Evolutionary conservation across 306 rosid species (phyloP).

Genomic region (Datisca glomerata): DNA sequence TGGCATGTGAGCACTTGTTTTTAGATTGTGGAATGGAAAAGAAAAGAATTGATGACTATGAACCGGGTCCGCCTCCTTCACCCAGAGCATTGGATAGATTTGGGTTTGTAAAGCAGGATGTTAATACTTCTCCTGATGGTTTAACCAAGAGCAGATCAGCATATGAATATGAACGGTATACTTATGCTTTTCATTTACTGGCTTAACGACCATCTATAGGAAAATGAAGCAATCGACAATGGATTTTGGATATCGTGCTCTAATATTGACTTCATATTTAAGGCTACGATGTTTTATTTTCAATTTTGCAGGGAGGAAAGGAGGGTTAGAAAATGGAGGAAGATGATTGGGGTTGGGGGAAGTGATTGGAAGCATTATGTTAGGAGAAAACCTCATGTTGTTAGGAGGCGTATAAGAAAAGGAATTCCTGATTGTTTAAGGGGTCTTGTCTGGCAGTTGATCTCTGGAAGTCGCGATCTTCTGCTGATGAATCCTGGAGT

Average conservation of each 20-base stretch:
- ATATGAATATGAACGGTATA: conserved; percentile 47
- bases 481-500: conserved; percentile 98
- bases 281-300: neutral
- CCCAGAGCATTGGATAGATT: conserved; percentile 72
- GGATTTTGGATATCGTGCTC: conserved; percentile 18
- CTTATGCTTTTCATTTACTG: conserved; percentile 5
- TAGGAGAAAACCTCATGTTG: conserved; percentile 83
- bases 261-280: neutral
- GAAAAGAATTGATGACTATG: conserved; percentile 56
- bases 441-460: conserved; percentile 98
- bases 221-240: neutral
- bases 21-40: no score
- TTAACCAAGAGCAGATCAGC: conserved; percentile 42
- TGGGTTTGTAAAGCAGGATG: conserved; percentile 72
- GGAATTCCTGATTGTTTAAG: conserved; percentile 99
- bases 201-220: neutral
- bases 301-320: conserved; percentile 52
- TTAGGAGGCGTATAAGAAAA: conserved; percentile 90
- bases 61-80: conserved; percentile 57
- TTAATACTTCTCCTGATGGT: conserved; percentile 40
- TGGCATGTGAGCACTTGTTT: no score
- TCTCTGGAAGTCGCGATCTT: conserved; percentile 95
- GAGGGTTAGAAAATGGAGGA: conserved; percentile 96
- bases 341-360: conserved; percentile 98
- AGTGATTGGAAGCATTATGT: conserved; percentile 95